Conservation (phyloP, 2,329 filamentous ascomycete species). For the Cyphellophora europaea region DNA sequence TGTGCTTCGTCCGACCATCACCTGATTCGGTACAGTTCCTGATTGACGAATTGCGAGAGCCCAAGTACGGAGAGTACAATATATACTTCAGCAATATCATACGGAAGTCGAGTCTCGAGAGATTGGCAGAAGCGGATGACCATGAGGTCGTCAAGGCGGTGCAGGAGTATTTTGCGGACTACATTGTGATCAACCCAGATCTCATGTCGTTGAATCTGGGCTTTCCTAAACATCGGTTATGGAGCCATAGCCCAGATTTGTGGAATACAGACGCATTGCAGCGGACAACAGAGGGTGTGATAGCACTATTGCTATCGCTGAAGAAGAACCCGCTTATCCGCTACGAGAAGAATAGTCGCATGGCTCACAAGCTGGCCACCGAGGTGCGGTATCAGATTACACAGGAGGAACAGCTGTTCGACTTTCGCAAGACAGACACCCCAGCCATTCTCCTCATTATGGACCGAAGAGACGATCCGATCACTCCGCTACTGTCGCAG, state of each 20-base stretch:
- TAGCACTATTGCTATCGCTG: slow-evolving; percentile 74
- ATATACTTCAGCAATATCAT: slow-evolving; percentile 97
- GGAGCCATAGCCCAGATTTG: slow-evolving; percentile 69
- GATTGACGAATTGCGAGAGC: slow-evolving; percentile 90
- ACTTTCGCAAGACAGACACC: slow-evolving; percentile 90
- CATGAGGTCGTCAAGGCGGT: slow-evolving; percentile 92
- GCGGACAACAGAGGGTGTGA: slow-evolving; percentile 74
- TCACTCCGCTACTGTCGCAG: slow-evolving; percentile 87
- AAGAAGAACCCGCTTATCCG: slow-evolving; percentile 96
- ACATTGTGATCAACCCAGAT: slow-evolving; percentile 88
- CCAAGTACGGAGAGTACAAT: slow-evolving; percentile 95
- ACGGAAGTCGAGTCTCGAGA: slow-evolving; percentile 90
- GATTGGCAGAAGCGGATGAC: slow-evolving; percentile 90
- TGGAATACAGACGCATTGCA: slow-evolving; percentile 90
- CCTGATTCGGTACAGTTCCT: slow-evolving; percentile 86
- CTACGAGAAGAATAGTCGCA: slow-evolving; percentile 80
- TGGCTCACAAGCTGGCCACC: slow-evolving; percentile 86
- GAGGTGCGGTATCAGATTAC: slow-evolving; percentile 89
- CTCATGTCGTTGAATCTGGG: slow-evolving; percentile 72
- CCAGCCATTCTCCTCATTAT: slow-evolving; percentile 84
- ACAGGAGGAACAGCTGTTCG: slow-evolving; percentile 92
- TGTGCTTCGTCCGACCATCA: slow-evolving; percentile 88
- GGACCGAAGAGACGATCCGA: slow-evolving; percentile 86
- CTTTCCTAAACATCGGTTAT: slow-evolving; percentile 66
- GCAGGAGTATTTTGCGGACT: slow-evolving; percentile 95